Base-by-base conservation (phyloP, 805 yeast species). In the Pichia sporocuriosa region DNA sequence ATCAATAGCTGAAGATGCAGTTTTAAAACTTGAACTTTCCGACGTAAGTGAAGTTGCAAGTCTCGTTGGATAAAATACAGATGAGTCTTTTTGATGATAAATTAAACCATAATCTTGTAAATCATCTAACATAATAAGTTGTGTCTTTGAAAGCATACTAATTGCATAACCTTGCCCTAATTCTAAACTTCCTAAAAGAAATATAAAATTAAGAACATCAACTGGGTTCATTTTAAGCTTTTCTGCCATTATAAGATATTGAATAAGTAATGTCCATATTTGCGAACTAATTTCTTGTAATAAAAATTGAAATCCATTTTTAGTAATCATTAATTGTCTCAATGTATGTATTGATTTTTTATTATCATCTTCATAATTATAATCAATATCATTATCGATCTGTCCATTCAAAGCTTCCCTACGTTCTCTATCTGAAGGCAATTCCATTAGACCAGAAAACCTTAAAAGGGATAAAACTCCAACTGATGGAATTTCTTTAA, bases 261-360 rank as follows among this genome's bases (percentile, higher is more conserved):
- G 96, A 30, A 93, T 65, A 35, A 93, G 65, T 31, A 93, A 65
- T 0, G 96, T 81, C 98, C 98, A 93, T 15, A 93, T 81, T 62
- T 93, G 98, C 0, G 95, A 83, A 58, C 87, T 88, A 21, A 84
- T 84, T 54, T 89, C 96, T 61, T 90, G 98, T 33, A 93, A 67
- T 46, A 93, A 64, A 55, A 93, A 93, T 65, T 93, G 98, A 62
- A 93, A 93, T 15, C 98, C 98, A 32, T 79, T 76, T 51, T 87
- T 84, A 1, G 98, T 90, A 56, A 93, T 93, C 37, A 74, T 68
- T 60, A 86, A 65, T 48, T 67, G 52, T 33, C 50, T 52, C 22
- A 63, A 46, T 9, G 51, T 48, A 19, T 52, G 35, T 9, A 49
- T 31, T 5, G 53, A 45, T 24, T 48, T 49, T 32, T 40, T 35